Conservation (phyloP, 805 yeast species). For the Kodamaea sagamina region DNA sequence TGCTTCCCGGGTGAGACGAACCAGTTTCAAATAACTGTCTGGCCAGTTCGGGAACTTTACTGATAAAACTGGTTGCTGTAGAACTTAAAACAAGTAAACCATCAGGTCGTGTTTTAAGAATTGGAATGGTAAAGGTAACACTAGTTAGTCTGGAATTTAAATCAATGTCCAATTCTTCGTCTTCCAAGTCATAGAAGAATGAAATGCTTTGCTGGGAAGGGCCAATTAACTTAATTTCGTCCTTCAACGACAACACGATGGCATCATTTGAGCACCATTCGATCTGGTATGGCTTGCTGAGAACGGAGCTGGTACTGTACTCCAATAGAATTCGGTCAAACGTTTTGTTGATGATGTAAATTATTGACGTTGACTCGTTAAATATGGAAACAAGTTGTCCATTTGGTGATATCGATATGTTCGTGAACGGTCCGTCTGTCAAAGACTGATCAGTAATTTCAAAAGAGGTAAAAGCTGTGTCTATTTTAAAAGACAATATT, state of each 20-base stretch:
- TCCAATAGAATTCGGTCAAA: conserved; percentile 47
- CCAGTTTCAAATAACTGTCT: conserved; percentile 77
- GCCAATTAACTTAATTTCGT: conserved; percentile 69
- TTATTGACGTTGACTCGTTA: conserved; percentile 36
- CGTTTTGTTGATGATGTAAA: conserved; percentile 53
- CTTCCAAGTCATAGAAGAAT: conserved; percentile 45
- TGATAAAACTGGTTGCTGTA: conserved; percentile 58
- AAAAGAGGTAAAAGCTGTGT: conserved; percentile 22
- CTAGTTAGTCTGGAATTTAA: conserved; percentile 16
- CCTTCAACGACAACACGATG: conserved; percentile 60
- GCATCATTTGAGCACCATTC: conserved; percentile 90
- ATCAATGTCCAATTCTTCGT: conserved; percentile 30
- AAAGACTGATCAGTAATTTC: conserved; percentile 39
- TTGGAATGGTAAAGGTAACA: conserved; percentile 35
- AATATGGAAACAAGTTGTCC: conserved; percentile 55
- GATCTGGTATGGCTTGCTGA: conserved; percentile 48
- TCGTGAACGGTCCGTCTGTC: conserved; percentile 52
- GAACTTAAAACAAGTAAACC: conserved; percentile 70
- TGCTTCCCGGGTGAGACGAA: conserved; percentile 78
- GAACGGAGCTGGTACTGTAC: conserved; percentile 37
- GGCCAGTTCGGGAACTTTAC: conserved; percentile 59
- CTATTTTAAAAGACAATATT: conserved; percentile 27
- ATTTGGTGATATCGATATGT: conserved; percentile 52
- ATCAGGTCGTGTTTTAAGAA: conserved; percentile 58
- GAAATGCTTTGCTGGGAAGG: conserved; percentile 62